phyloP scores from a whole-genome alignment of 345 rosid species.

The Leavenworthia alabamica region DNA sequence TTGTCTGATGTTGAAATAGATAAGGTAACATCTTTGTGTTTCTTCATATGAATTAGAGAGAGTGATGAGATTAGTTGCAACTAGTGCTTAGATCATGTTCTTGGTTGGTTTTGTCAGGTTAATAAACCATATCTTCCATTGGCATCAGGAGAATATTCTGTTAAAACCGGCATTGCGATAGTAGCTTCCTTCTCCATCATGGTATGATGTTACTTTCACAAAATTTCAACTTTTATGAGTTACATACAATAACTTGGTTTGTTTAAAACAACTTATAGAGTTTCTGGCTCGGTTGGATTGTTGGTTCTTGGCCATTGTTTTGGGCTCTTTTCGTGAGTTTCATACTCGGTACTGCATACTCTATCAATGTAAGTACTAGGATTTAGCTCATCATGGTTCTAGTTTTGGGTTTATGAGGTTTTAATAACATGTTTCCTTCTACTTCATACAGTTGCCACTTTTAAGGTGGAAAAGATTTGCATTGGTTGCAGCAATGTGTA shows the following conservation, averaged over 20 bases:
- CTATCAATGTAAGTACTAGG: slow-evolving; percentile 68
- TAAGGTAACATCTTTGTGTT: slow-evolving; percentile 45
- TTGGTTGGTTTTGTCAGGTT: slow-evolving; percentile 41
- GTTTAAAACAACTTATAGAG: slow-evolving; percentile 37
- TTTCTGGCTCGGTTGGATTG: slow-evolving; percentile 85
- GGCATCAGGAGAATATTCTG: slow-evolving; percentile 89
- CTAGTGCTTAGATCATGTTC: neutral
- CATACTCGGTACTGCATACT: slow-evolving; percentile 89
- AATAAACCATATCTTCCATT: slow-evolving; percentile 96
- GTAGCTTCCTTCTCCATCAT: slow-evolving; percentile 59
- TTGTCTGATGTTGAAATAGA: slow-evolving; percentile 85
- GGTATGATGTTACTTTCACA: slow-evolving; percentile 39
- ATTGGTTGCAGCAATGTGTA: slow-evolving; percentile 89
- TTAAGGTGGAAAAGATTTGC: slow-evolving; percentile 96
- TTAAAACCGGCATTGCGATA: slow-evolving; percentile 52
- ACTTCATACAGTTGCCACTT: slow-evolving; percentile 61
- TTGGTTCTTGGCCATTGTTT: slow-evolving; percentile 89
- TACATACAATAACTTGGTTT: neutral
- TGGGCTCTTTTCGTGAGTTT: slow-evolving; percentile 94
- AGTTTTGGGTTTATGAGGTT: neutral
- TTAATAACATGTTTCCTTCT: neutral
- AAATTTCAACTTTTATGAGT: neutral
- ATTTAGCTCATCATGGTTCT: neutral
- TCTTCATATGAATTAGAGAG: neutral
- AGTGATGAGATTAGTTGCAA: neutral